Conservation (phyloP, 371 early-diverging fungal genomes). For the Apophysomyces sp. region DNA sequence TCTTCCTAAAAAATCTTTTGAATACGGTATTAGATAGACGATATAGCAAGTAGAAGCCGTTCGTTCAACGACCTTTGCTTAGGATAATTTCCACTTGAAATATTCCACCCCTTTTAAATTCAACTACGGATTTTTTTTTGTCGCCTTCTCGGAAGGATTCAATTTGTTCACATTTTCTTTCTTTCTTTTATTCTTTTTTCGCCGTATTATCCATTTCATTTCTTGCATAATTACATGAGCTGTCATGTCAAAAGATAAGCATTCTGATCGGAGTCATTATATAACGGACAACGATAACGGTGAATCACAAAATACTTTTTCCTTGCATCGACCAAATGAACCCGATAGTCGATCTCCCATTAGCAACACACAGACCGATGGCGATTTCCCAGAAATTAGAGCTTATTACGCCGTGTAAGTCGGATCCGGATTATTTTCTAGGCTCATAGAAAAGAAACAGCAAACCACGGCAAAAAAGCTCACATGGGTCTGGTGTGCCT, state of each 20-base stretch:
- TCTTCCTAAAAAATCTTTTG: no score
- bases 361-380: not conserved
- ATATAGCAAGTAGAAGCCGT: no score
- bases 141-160: not conserved
- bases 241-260: not conserved
- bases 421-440: not conserved
- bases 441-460: not conserved
- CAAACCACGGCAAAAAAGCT: not conserved
- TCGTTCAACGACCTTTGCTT: no score
- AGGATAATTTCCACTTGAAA: not conserved
- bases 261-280: not conserved
- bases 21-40: no score
- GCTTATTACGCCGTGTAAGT: conserved; percentile 45
- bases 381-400: conserved; percentile 39
- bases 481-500: not conserved
- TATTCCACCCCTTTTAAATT: conserved; percentile 4
- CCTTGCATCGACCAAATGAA: not conserved
- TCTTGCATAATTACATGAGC: not conserved
- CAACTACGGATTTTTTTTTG: not conserved
- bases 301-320: not conserved
- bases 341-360: not conserved
- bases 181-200: not conserved
- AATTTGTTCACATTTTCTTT: not conserved
- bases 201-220: not conserved
- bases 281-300: not conserved